These are phyloP conservation scores for Smallanthus sonchifolius DNA, from an alignment of 129 eudicot species.

Conservation along the genomic window DNA sequence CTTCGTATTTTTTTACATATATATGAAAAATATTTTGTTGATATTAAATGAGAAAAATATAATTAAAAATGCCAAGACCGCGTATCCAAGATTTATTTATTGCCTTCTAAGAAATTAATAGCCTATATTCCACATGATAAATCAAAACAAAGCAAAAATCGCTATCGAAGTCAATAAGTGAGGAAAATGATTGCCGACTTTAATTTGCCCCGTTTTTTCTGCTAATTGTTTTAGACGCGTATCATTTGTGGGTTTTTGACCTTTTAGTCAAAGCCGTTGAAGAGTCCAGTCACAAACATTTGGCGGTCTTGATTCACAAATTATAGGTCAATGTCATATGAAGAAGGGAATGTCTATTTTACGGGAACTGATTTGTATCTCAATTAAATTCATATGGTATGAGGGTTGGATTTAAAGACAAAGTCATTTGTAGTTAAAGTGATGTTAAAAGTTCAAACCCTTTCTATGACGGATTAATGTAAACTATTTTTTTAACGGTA, in stretches of 20 bases:
- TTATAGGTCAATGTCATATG: slow-evolving; percentile 16
- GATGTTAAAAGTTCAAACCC: too few species aligned
- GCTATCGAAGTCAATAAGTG: slow-evolving; percentile 18
- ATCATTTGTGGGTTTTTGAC: slow-evolving; percentile 22
- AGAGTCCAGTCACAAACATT: slow-evolving; percentile 19
- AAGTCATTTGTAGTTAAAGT: too few species aligned
- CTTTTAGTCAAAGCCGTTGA: slow-evolving; percentile 19
- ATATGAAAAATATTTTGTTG: background rate
- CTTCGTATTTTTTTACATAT: too few species aligned
- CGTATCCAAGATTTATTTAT: background rate
- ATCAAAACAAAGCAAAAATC: slow-evolving; percentile 6
- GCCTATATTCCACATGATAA: slow-evolving; percentile 15
- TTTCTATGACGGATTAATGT: too few species aligned
- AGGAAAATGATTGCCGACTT: slow-evolving; percentile 22
- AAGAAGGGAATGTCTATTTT: slow-evolving; percentile 8
- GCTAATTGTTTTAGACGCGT: slow-evolving; percentile 31
- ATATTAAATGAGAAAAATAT: background rate
- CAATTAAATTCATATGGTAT: background rate
- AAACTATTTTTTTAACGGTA: too few species aligned
- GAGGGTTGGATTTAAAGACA: background rate
- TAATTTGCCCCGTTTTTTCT: background rate
- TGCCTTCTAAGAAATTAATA: background rate
- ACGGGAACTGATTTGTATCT: background rate
- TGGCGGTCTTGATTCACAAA: background rate
- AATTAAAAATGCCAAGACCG: background rate